A percentile compares a stretch with the other conserved stretches of the same genome.
Evolutionary conservation across 768 basidiomycete species (phyloP).

Genomic region (Clathrus columnatus): DNA sequence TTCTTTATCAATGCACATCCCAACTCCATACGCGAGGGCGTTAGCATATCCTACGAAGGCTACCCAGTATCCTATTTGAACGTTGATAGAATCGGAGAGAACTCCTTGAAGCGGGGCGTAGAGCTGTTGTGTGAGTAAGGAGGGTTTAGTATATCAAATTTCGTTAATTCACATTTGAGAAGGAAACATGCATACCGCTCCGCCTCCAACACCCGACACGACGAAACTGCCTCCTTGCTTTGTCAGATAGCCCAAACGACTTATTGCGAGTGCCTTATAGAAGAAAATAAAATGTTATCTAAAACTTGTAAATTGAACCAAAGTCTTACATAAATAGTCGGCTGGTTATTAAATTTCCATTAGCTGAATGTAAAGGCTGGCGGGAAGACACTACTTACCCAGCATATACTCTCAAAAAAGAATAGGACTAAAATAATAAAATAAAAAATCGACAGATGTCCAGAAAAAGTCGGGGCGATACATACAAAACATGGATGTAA

Average conservation of each 20-base stretch:
- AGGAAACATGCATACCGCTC: not conserved
- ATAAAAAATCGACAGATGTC: not conserved
- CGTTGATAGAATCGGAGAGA: slow-evolving; percentile 3
- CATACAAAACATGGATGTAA: slow-evolving; percentile 45
- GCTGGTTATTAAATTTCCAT: not conserved
- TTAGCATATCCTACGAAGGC: slow-evolving; percentile 9
- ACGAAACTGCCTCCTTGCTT: slow-evolving; percentile 11
- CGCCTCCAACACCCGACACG: slow-evolving; percentile 11
- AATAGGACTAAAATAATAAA: slow-evolving; percentile 34
- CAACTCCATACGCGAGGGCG: slow-evolving; percentile 7
- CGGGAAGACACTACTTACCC: not conserved
- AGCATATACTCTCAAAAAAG: slow-evolving; percentile 73
- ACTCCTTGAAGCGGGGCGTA: slow-evolving; percentile 13
- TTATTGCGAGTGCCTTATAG: slow-evolving; percentile 20
- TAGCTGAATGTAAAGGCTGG: too few relatives aligned
- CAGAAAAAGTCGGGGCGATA: not conserved
- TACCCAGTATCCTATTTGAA: slow-evolving; percentile 11
- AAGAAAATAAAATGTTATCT: not conserved
- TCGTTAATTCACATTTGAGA: not conserved
- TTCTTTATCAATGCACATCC: slow-evolving; percentile 12
- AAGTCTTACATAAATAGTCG: slow-evolving; percentile 5
- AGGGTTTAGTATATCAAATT: not conserved
- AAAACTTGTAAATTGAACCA: too few relatives aligned
- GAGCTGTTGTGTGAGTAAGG: not conserved
- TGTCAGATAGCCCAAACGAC: slow-evolving; percentile 26